A percentile compares a stretch with the other conserved stretches of the same genome.
Conservation (phyloP, 805 yeast genomes). For the Alloascoidea hylecoeti region DNA sequence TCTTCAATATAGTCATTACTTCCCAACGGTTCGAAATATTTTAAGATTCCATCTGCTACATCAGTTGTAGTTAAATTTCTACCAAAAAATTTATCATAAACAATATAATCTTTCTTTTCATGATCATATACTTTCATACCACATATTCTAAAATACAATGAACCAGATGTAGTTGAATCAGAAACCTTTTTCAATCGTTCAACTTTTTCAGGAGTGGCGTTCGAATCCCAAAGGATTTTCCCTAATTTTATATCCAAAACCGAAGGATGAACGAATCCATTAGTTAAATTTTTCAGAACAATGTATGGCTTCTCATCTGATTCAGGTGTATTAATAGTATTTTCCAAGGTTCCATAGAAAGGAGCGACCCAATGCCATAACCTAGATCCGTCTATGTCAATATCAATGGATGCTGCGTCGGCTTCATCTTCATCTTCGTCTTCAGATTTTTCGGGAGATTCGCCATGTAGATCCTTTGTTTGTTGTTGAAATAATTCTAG, state of each 20-base stretch:
- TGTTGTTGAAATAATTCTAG: slow-evolving; percentile 12
- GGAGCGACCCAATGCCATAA: slow-evolving; percentile 2
- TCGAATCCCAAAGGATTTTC: slow-evolving; percentile 42
- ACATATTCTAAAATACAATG: slow-evolving; percentile 64
- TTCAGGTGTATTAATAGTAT: not conserved
- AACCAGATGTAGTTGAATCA: slow-evolving; percentile 64
- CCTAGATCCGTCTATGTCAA: slow-evolving; percentile 2
- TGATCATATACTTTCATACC: slow-evolving; percentile 60
- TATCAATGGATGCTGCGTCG: slow-evolving; percentile 6
- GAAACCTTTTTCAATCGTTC: slow-evolving; percentile 52
- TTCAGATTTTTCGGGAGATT: slow-evolving; percentile 1
- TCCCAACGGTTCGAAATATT: slow-evolving; percentile 24
- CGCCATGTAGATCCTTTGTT: not conserved
- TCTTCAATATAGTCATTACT: slow-evolving; percentile 18
- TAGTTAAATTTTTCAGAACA: slow-evolving; percentile 57
- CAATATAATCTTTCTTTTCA: slow-evolving; percentile 19
- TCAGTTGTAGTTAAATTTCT: slow-evolving; percentile 32
- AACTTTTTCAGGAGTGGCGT: slow-evolving; percentile 43
- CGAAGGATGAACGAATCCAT: slow-evolving; percentile 51
- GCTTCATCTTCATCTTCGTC: slow-evolving; percentile 8
- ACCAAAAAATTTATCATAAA: slow-evolving; percentile 61
- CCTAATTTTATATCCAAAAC: slow-evolving; percentile 83
- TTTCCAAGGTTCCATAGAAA: not conserved
- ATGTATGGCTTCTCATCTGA: slow-evolving; percentile 23
- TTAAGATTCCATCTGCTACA: slow-evolving; percentile 29